Evolutionary conservation across 306 rosid genomes (phyloP), one percentile per base, ranked within the genome.

Genomic region (Prunus campanulata): DNA sequence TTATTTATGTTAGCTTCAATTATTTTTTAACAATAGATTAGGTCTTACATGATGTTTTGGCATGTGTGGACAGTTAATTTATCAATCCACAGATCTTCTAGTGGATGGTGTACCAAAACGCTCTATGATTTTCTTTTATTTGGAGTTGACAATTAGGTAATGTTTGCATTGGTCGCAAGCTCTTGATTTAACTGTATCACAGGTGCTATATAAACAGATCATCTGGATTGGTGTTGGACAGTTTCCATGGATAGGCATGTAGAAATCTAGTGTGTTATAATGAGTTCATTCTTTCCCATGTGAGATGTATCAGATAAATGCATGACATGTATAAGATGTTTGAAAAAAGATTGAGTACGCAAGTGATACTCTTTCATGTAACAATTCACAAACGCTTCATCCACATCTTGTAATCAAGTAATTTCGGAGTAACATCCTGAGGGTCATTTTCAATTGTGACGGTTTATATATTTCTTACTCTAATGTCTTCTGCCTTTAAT

Each of bases 401-500:
- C 39, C 32, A 32, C 54, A 70, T 30, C 11, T 71, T 56, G n/a
- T 25, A 25, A 29, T 62, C 67, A 27, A 27, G n/a, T 62, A 1
- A 3, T 25, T 60, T 25, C 18, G 13, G n/a, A 29, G 0, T 47
- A 19, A 12, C 30, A 71, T 22, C 35, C 61, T 70, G 39, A 11
- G 15, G 22, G 54, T 56, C 9, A 56, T 39, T 72, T 70, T 54
- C 39, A 9, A 10, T 57, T 72, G 52, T 59, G 15, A 11, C 74
- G 49, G 49, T 12, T 46, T 60, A 11, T 66, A 60, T 39, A 39
- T 39, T 55, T 69, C 42, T 30, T 32, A 68, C 18, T 63, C 51
- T 50, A 15, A 14, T 62, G 48, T 64, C 25, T 52, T 18, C 16
- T 71, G 66, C 55, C 77, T 46, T 16, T 15, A 70, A 51, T 81